These are phyloP conservation scores for Aureobasidium subglaciale DNA, from an alignment of 2,329 filamentous ascomycete genomes.

Conservation along the genomic window DNA sequence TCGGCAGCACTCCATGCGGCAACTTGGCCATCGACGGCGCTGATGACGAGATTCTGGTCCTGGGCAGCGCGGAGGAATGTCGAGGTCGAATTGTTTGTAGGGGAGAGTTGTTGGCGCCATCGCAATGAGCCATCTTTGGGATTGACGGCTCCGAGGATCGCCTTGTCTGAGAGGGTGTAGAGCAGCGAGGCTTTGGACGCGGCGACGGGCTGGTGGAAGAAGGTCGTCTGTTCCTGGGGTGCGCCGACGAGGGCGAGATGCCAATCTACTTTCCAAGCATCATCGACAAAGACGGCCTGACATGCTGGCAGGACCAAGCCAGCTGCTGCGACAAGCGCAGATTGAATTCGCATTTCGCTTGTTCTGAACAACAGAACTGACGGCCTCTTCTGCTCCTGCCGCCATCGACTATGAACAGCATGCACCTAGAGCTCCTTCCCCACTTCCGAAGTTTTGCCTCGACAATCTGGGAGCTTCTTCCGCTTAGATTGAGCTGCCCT, in stretches of 20 bases:
- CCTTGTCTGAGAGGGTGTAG: slow-evolving; percentile 81
- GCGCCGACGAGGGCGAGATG: slow-evolving; percentile 83
- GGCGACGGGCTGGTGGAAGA: slow-evolving; percentile 83
- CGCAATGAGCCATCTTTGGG: slow-evolving; percentile 76
- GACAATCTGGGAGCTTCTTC: not conserved
- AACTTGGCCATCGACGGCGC: slow-evolving; percentile 62
- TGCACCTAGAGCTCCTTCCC: slow-evolving; percentile 1
- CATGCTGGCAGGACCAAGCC: slow-evolving; percentile 44
- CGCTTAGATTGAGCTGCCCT: not conserved
- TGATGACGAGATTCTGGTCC: slow-evolving; percentile 69
- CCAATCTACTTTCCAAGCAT: slow-evolving; percentile 87
- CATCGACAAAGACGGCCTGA: slow-evolving; percentile 74
- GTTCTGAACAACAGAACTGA: too few species aligned
- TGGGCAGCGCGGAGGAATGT: slow-evolving; percentile 63
- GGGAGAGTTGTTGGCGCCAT: slow-evolving; percentile 74
- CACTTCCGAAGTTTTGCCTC: slow-evolving; percentile 2
- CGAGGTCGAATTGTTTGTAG: slow-evolving; percentile 26
- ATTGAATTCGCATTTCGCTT: slow-evolving; percentile 14
- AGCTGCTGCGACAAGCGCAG: slow-evolving; percentile 21
- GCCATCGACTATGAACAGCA: not conserved
- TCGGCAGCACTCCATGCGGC: slow-evolving; percentile 77
- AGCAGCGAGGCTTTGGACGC: slow-evolving; percentile 81
- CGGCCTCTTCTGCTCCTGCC: too few species aligned
- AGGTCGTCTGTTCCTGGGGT: slow-evolving; percentile 74
- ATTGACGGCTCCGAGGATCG: slow-evolving; percentile 79